Base-by-base conservation (phyloP, 257 asterid species). In the Solanum pennellii region DNA sequence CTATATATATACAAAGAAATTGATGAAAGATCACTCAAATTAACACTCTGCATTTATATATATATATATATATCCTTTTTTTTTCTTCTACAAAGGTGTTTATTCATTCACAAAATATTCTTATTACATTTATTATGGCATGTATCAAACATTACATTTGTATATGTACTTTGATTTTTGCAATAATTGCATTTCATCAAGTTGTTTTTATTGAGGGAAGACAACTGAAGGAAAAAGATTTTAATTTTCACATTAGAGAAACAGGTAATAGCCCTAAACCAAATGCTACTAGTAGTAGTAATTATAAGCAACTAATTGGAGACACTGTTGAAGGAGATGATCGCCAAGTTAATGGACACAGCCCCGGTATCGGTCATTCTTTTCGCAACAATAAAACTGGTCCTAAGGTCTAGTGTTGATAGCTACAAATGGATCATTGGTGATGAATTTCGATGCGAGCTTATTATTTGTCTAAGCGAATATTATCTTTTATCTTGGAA, bases 331-430 rank as follows among this genome's bases (percentile, higher is more conserved):
- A 87, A 1, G 90, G 89, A 20, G 89, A 87, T 44, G 89, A 89
- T 75, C 89, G 89, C 76, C 87, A 89, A 82, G 92, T 47, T 23
- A 15, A 94, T 14, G 93, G 94, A 16, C 94, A 89, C 86, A 92
- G 94, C 85, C 94, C 95, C 3, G 95, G 96, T 33, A 80, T 93
- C 37, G 98, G 96, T 12, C 98, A 94, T 86, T 93, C 95, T 13
- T 86, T 71, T 9, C 87, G 83, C 76, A 89, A 83, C 85, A 12
- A 76, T 79, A 82, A 37, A 11, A 37, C 45, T 31, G 90, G 89
- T 69, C 91, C 89, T 85, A 90, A 89, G 27, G 89, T 87, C 31
- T 92, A 93, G 85, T 59, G 41, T 73, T 83, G 18, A 49, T 49
- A 31, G 13, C 77, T 71, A 31, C 35, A 66, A 13, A 59, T 59